Evolutionary conservation across 495 filamentous ascomycete species (phyloP), one percentile per base, ranked within the genome.

Genomic region (Bombardia bombarda): DNA sequence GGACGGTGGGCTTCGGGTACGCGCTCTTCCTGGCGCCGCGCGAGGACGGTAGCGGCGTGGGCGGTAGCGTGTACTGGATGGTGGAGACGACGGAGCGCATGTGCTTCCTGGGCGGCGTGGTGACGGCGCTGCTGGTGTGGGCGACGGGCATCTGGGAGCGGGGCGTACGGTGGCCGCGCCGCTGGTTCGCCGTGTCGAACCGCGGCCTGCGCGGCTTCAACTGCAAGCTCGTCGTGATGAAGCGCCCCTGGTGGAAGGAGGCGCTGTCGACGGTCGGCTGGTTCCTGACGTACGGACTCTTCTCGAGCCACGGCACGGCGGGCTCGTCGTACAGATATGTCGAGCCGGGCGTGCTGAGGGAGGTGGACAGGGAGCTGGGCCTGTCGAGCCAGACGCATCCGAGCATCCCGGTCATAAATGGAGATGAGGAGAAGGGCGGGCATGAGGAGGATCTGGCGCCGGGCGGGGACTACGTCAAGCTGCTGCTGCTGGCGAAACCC

Each of bases 41-140:
- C 46, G 88, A 94, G 60, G 89, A 96, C 73, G 89, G 89, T 47
- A 77, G 72, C 47, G 87, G 89, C 24, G 79, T 95, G 5, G 92
- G 93, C 44, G 92, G 93, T 32, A 88, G 83, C 1, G 84, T 94
- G 36, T 97, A 98, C 72, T 96, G 90, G 88, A 80, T 92, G 26
- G 75, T 98, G 6, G 90, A 94, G 50, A 84, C 84, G 62, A 73
- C 76, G 13, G 85, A 96, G 62, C 89, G 88, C 57, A 77, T 98
- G 46, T 86, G 82, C 45, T 82, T 95, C 39, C 78, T 94, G 43
- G 88, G 87, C 9, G 92, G 92, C 21, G 67, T 90, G 43, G 76
- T 95, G 32, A 94, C 87, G 2, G 80, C 73, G 20, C 67, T 87
- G 31, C 70, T 97, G 35, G 79, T 95, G 53, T 96, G 90, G 84